Percentiles rank a stretch among this genome's conserved stretches.
Evolutionary conservation across 164 flowering plant genomes (phyloP).

Genomic region (Sextonia rubra): DNA sequence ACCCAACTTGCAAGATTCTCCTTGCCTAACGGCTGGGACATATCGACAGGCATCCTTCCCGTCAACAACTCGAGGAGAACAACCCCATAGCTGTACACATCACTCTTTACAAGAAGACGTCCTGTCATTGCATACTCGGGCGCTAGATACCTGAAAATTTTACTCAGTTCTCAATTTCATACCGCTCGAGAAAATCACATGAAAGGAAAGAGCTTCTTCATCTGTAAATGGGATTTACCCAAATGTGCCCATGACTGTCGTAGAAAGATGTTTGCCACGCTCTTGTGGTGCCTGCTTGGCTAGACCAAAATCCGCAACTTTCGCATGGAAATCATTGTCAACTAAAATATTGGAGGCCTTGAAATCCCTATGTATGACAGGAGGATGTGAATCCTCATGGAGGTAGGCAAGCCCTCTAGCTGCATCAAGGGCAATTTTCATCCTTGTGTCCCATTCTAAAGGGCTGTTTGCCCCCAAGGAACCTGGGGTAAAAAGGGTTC

Average conservation of each 20-base stretch:
- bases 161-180: not conserved
- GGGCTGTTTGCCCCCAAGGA: slow-evolving; percentile 81
- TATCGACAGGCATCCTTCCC: slow-evolving; percentile 94
- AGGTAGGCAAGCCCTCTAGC: slow-evolving; percentile 97
- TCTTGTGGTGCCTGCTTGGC: slow-evolving; percentile 98
- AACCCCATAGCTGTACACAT: slow-evolving; percentile 97
- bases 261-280: slow-evolving; percentile 69
- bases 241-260: slow-evolving; percentile 98
- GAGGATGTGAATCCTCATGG: slow-evolving; percentile 96
- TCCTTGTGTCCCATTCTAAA: slow-evolving; percentile 91
- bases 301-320: slow-evolving; percentile 97
- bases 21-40: slow-evolving; percentile 94
- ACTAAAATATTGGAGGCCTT: slow-evolving; percentile 95
- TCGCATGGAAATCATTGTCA: slow-evolving; percentile 86
- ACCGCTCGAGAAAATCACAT: not conserved
- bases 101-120: slow-evolving; percentile 92
- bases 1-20: slow-evolving; percentile 99
- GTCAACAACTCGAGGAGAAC: slow-evolving; percentile 93
- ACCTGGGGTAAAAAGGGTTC: slow-evolving; percentile 39
- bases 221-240: slow-evolving; percentile 46
- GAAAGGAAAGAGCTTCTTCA: slow-evolving; percentile 1
- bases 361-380: slow-evolving; percentile 96
- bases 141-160: slow-evolving; percentile 75
- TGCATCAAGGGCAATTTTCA: slow-evolving; percentile 99
- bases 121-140: slow-evolving; percentile 99